A percentile compares a stretch with the other conserved stretches of the same genome.
Conservation (phyloP, 2,329 filamentous ascomycete genomes). For the Ophiocordyceps camponoti-floridani region DNA sequence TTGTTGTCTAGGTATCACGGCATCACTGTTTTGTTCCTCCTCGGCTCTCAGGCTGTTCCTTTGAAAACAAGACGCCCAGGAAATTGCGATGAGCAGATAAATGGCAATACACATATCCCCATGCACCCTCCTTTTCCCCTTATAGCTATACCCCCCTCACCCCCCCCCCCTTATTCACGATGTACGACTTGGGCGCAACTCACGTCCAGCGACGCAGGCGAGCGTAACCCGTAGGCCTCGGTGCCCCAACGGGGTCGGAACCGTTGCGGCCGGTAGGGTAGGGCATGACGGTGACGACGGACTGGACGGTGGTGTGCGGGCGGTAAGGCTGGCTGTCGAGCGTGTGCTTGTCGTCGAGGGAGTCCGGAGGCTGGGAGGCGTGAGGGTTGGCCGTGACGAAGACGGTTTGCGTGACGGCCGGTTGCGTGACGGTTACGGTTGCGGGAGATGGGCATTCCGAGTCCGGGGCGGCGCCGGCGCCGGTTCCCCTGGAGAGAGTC, state of each 20-base stretch:
- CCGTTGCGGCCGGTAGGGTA: constrained; percentile 20
- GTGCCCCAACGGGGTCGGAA: constrained; percentile 13
- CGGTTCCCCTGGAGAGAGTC: constrained; percentile 5
- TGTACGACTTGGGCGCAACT: background rate
- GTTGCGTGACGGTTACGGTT: constrained; percentile 16
- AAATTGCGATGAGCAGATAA: background rate
- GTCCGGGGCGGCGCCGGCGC: constrained; percentile 1
- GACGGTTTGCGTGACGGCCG: constrained; percentile 15
- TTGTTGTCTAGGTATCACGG: no score
- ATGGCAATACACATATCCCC: background rate
- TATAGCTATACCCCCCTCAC: background rate
- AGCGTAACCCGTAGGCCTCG: constrained; percentile 17
- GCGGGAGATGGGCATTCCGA: background rate
- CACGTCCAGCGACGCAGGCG: constrained; percentile 13
- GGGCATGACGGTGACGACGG: constrained; percentile 20
- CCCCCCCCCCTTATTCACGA: background rate
- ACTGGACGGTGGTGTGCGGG: constrained; percentile 8
- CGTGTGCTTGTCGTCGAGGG: constrained; percentile 5
- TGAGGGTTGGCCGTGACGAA: constrained; percentile 13
- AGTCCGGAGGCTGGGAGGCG: constrained; percentile 2
- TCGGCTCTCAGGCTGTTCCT: no score
- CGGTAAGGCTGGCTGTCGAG: constrained; percentile 3
- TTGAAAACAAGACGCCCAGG: no score
- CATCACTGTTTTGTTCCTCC: no score
- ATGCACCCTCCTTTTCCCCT: background rate